Base-by-base conservation (phyloP, 2,329 filamentous ascomycete species). In the Cryphonectria carpinicola region DNA sequence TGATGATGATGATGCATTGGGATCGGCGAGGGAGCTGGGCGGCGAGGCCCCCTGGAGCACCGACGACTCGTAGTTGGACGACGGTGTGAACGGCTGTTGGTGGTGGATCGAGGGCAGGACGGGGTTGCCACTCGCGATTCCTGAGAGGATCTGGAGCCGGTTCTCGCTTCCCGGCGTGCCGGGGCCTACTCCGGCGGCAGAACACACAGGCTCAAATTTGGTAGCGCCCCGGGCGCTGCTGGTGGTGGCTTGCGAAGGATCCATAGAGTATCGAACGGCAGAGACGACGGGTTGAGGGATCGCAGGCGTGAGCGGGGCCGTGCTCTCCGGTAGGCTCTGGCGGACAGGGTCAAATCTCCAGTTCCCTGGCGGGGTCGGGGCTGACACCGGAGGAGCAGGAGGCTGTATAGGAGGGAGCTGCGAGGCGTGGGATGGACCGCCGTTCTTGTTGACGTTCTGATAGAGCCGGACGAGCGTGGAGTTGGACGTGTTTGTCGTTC, bases 401-500 rank as follows among this genome's bases (percentile, higher is more conserved):
- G 63, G 56, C 22, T 71, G 49, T 25, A 46, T 54, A 4, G 69
- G 58, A 64, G 69, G 70, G 8, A 65, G 62, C 64, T 63, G 41
- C 22, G 66, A 75, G 78, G 70, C 77, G 76, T 68, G 79, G 76
- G 37, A 75, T 76, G 74, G 74, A 76, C 77, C 76, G 35, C 54
- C 76, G 69, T 32, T 82, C 81, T 70, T 85, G 75, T 49, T 49
- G 46, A 49, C 46, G 46, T 87, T 90, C 71, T 93, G 90, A 78
- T 94, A 97, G 77, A 97, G 88, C 69, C 95, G 87, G 0, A 93
- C 95, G 5, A 97, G 83, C 77, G 93, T 96, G 0, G 93, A 94
- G 73, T 90, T 94, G 1, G 93, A 92, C 4, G 93, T 96, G 76
- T 97, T 94, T 68, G 93, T 94, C 1, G 92, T 95, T 19, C 94